These are phyloP conservation scores for Microsporum audouinii DNA, from an alignment of 2,329 filamentous ascomycete species.

Conservation along the genomic window DNA sequence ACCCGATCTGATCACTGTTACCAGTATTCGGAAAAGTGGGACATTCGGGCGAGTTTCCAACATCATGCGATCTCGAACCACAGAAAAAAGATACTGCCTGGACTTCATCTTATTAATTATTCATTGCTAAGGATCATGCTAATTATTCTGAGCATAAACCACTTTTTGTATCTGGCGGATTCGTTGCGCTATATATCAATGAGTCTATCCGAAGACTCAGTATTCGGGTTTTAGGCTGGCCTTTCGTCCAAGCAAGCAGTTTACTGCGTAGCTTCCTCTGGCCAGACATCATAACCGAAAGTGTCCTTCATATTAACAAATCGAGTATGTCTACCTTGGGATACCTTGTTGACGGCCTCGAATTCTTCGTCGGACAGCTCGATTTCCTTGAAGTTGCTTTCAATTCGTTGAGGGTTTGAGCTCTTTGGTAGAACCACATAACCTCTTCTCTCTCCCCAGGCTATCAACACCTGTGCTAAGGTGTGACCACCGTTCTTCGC, in stretches of 20 bases:
- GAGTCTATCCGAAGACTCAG: neutral
- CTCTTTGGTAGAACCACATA: conserved; percentile 61
- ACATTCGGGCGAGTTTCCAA: too few species aligned
- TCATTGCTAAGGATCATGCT: too few species aligned
- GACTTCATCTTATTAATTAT: too few species aligned
- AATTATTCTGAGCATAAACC: too few species aligned
- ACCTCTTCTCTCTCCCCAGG: conserved; percentile 55
- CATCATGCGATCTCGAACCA: too few species aligned
- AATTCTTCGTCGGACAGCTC: conserved; percentile 48
- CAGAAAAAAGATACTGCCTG: too few species aligned
- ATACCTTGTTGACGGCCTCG: conserved; percentile 51
- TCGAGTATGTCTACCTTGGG: conserved; percentile 53
- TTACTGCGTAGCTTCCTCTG: conserved; percentile 39
- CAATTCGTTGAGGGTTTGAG: conserved; percentile 53
- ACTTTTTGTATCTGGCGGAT: too few species aligned
- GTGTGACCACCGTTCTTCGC: conserved; percentile 47
- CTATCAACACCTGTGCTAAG: conserved; percentile 51
- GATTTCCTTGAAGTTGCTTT: conserved; percentile 56
- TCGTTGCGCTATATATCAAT: neutral
- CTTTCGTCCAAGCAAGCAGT: neutral
- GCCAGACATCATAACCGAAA: conserved; percentile 62
- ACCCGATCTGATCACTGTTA: too few species aligned
- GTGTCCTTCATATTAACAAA: conserved; percentile 78
- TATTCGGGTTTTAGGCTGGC: neutral
- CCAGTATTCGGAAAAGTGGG: too few species aligned